These are phyloP conservation scores for Angomonas ambiguus DNA, from an alignment of 208 protist genomes.

Conservation along the genomic window DNA sequence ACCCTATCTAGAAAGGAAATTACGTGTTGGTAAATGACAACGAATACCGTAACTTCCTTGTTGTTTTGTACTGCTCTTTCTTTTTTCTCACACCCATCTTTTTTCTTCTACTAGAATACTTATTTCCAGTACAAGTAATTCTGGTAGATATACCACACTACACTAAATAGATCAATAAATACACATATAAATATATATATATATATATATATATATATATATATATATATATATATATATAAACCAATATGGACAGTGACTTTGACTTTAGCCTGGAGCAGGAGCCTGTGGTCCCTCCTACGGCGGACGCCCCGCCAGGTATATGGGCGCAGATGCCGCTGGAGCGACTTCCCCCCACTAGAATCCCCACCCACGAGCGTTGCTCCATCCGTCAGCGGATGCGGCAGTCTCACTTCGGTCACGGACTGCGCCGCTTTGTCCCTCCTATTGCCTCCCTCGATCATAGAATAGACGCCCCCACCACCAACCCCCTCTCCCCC, in stretches of 20 bases:
- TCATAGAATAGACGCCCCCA: background rate
- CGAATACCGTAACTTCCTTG: too few relatives aligned
- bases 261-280: slow-evolving; percentile 82
- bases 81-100: too few relatives aligned
- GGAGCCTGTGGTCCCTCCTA: background rate
- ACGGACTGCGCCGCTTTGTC: background rate
- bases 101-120: too few relatives aligned
- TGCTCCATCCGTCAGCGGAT: slow-evolving; percentile 64
- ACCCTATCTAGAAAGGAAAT: too few relatives aligned
- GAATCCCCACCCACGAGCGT: slow-evolving; percentile 28
- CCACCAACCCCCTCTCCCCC: background rate
- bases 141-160: background rate
- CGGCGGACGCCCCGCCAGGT: slow-evolving; percentile 32
- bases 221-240: too few relatives aligned
- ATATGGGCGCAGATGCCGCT: slow-evolving; percentile 54
- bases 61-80: too few relatives aligned
- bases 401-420: slow-evolving; percentile 23
- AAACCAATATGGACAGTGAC: slow-evolving; percentile 63
- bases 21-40: too few relatives aligned
- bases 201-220: too few relatives aligned
- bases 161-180: background rate
- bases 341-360: slow-evolving; percentile 74
- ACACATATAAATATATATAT: background rate
- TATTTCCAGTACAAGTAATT: slow-evolving; percentile 8
- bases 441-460: background rate